Percentiles rank a stretch among this genome's conserved stretches.
These are phyloP conservation scores for Fusarium buharicum DNA, from an alignment of 2,329 filamentous ascomycete species.

Conservation along the genomic window DNA sequence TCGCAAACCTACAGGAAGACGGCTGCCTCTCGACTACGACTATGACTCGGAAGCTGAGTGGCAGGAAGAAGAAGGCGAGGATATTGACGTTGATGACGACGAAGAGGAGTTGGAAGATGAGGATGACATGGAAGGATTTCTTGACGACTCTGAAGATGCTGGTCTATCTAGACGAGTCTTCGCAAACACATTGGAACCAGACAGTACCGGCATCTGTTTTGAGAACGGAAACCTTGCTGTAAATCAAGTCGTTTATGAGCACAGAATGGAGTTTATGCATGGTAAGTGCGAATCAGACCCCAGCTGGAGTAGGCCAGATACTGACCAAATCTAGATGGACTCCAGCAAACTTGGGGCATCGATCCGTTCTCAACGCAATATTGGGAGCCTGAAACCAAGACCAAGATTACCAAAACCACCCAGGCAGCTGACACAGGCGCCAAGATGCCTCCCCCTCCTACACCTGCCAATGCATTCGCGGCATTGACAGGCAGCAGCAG, in stretches of 20 bases:
- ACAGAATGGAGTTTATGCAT: conserved; percentile 79
- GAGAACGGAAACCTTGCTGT: conserved; percentile 67
- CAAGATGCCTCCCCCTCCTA: conserved; percentile 50
- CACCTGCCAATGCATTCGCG: conserved; percentile 52
- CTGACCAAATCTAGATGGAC: conserved; percentile 52
- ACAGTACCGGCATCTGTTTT: conserved; percentile 85
- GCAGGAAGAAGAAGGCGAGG: conserved; percentile 79
- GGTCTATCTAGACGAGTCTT: conserved; percentile 65
- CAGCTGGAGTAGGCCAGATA: not conserved
- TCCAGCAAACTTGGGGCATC: conserved; percentile 67
- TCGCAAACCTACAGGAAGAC: conserved; percentile 62
- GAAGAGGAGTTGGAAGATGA: conserved; percentile 77
- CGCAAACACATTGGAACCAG: conserved; percentile 77
- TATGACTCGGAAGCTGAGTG: conserved; percentile 90
- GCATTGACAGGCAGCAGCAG: conserved; percentile 44
- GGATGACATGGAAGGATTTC: conserved; percentile 89
- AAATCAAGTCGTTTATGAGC: conserved; percentile 64
- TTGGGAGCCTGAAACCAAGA: conserved; percentile 68
- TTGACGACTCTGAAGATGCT: conserved; percentile 85
- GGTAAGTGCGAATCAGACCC: conserved; percentile 59
- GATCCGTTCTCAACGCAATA: conserved; percentile 87
- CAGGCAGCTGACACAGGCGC: conserved; percentile 23
- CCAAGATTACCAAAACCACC: conserved; percentile 30
- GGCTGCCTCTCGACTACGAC: conserved; percentile 78
- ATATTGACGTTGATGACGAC: conserved; percentile 73